These are phyloP conservation scores for Claviceps maximensis DNA, from an alignment of 2,329 filamentous ascomycete species.

Conservation along the genomic window DNA sequence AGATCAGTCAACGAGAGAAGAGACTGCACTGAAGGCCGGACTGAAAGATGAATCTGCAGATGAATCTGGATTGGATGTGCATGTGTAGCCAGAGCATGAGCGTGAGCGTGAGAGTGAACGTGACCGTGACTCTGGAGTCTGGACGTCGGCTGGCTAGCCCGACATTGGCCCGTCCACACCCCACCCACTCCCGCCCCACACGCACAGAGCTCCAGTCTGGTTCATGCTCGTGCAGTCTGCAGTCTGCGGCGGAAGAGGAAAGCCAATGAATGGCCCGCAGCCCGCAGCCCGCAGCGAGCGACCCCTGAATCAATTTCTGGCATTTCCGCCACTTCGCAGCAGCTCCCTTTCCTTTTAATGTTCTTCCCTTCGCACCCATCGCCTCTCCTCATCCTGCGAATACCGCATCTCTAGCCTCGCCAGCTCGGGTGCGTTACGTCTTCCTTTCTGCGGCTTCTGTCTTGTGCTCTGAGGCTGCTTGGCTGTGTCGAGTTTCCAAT, in stretches of 20 bases:
- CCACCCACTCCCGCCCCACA: not conserved
- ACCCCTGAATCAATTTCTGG: not conserved
- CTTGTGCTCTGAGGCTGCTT: not conserved
- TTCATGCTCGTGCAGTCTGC: not conserved
- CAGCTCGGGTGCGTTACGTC: constrained; percentile 1
- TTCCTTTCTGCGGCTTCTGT: not conserved
- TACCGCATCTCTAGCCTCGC: constrained; percentile 1
- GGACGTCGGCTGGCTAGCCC: not conserved
- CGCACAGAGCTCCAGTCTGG: not conserved
- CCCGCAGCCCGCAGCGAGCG: not conserved
- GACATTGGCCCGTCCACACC: not conserved
- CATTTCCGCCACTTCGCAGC: not conserved
- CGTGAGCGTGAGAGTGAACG: no score
- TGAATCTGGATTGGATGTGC: not conserved
- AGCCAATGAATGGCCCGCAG: not conserved
- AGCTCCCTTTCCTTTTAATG: not conserved
- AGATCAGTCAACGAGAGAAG: no score
- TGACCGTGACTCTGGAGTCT: not conserved
- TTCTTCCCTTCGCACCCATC: not conserved
- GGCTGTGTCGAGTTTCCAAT: not conserved
- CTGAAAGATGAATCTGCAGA: not conserved
- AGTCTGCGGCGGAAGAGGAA: not conserved
- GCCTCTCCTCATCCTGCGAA: not conserved
- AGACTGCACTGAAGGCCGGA: no score
- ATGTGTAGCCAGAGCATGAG: not conserved